Base-by-base conservation (phyloP, 768 basidiomycete species). In the Fomitopsis pulvina region DNA sequence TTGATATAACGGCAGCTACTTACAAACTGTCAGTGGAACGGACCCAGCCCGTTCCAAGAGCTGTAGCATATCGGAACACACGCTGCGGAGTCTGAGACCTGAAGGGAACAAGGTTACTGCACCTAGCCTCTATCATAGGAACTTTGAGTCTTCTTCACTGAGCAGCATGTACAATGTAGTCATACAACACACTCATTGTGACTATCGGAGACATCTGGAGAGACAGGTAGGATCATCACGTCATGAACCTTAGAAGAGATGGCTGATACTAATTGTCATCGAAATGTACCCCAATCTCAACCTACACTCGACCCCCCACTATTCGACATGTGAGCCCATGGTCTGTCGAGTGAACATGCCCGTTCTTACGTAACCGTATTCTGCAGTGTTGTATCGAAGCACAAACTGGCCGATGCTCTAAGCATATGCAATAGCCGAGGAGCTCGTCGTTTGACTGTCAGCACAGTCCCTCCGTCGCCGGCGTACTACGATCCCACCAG, bases 151-250 rank as follows among this genome's bases (percentile, higher is more conserved):
- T n/a, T n/a, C n/a, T n/a, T n/a, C n/a, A n/a, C n/a, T n/a, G n/a
- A n/a, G n/a, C n/a, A n/a, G n/a, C n/a, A n/a, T n/a, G n/a, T n/a
- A n/a, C n/a, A n/a, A n/a, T n/a, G n/a, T n/a, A n/a, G n/a, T n/a
- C n/a, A n/a, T n/a, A n/a, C n/a, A n/a, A n/a, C n/a, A n/a, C n/a
- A n/a, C n/a, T n/a, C n/a, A n/a, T n/a, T n/a, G n/a, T n/a, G n/a
- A n/a, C n/a, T 0, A 57, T 74, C 12, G 74, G 74, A 1, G 72
- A 74, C 50, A 64, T 57, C 16, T 75, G 74, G 75, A 48, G 73
- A 18, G 60, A 66, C 18, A 65, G 74, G 45, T 85, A 84, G 57
- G 74, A 27, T 45, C n/a, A 12, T 29, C 28, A 12, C 25, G 11
- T 45, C 43, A 43, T 25, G 8, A 30, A 7, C 14, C 29, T 8